These are phyloP conservation scores for Pneumocystis carinii DNA, from an alignment of 1,139 yeast species.

Conservation along the genomic window DNA sequence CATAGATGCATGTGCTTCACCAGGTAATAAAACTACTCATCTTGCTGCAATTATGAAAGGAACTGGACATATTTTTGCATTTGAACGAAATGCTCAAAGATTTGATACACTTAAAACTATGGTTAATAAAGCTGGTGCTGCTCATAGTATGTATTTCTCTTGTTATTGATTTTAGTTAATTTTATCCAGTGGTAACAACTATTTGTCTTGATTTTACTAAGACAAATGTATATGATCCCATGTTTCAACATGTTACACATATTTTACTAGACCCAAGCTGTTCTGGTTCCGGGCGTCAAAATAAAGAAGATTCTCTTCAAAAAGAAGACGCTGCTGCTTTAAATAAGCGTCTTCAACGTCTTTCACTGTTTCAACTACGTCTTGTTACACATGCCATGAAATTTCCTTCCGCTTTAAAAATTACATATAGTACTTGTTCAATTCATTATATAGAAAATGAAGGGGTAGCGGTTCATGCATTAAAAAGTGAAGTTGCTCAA, in stretches of 20 bases:
- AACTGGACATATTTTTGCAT: slow-evolving; percentile 46
- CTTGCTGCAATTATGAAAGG: slow-evolving; percentile 44
- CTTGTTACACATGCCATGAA: slow-evolving; percentile 77
- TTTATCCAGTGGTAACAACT: slow-evolving; percentile 39
- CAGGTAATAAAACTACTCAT: slow-evolving; percentile 95
- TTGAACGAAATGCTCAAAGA: slow-evolving; percentile 68
- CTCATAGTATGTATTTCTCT: slow-evolving; percentile 1
- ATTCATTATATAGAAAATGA: slow-evolving; percentile 89
- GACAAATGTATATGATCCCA: slow-evolving; percentile 38
- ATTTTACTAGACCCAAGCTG: slow-evolving; percentile 92
- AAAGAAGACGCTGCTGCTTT: slow-evolving; percentile 20
- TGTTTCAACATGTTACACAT: slow-evolving; percentile 40
- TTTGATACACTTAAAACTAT: slow-evolving; percentile 59
- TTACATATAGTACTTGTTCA: slow-evolving; percentile 94
- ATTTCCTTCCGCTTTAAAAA: slow-evolving; percentile 59
- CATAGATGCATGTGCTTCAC: slow-evolving; percentile 95
- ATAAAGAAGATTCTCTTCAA: slow-evolving; percentile 44
- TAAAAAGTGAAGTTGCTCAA: slow-evolving; percentile 47
- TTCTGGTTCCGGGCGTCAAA: slow-evolving; percentile 94
- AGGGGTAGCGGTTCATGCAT: slow-evolving; percentile 64
- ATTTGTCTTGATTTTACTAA: slow-evolving; percentile 74
- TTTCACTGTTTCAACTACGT: slow-evolving; percentile 72
- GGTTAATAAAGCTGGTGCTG: slow-evolving; percentile 67
- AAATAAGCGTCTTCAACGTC: slow-evolving; percentile 45
- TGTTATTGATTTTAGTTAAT: no score